A percentile compares a stretch with the other conserved stretches of the same genome.
Evolutionary conservation across 192 early-diverging fungal species (phyloP).

Genomic region (Coemansia sp.): DNA sequence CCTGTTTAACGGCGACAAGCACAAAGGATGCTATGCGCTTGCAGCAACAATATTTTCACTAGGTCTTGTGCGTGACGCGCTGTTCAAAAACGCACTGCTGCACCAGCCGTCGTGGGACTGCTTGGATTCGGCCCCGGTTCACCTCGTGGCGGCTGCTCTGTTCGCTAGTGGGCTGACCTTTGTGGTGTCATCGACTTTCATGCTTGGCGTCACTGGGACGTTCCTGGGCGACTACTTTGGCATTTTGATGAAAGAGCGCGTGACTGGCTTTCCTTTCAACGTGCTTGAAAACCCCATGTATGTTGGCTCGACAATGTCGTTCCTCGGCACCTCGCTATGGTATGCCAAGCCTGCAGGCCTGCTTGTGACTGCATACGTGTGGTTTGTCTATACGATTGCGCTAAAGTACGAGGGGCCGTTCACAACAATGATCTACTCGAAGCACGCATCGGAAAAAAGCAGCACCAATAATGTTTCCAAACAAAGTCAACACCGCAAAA

Average conservation of each 20-base stretch:
- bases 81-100: slow-evolving; percentile 71
- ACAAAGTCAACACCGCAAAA: slow-evolving; percentile 20
- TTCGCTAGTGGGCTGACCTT: slow-evolving; percentile 69
- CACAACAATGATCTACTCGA: slow-evolving; percentile 76
- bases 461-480: not conserved
- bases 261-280: slow-evolving; percentile 91
- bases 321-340: slow-evolving; percentile 83
- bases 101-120: slow-evolving; percentile 62
- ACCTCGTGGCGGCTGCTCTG: slow-evolving; percentile 52
- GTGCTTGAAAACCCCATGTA: slow-evolving; percentile 95
- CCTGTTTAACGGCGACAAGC: slow-evolving; percentile 66
- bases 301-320: slow-evolving; percentile 83
- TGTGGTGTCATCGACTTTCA: slow-evolving; percentile 82
- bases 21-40: slow-evolving; percentile 78
- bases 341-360: slow-evolving; percentile 70
- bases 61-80: slow-evolving; percentile 77
- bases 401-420: slow-evolving; percentile 82
- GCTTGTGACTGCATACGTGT: slow-evolving; percentile 65
- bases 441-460: slow-evolving; percentile 38
- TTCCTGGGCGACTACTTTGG: slow-evolving; percentile 96
- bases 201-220: slow-evolving; percentile 86
- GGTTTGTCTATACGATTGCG: slow-evolving; percentile 74
- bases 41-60: slow-evolving; percentile 78
- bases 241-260: slow-evolving; percentile 81
- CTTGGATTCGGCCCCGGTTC: slow-evolving; percentile 54